phyloP scores from a whole-genome alignment of 2,329 filamentous ascomycete species.

The Gaeumannomyces tritici region DNA sequence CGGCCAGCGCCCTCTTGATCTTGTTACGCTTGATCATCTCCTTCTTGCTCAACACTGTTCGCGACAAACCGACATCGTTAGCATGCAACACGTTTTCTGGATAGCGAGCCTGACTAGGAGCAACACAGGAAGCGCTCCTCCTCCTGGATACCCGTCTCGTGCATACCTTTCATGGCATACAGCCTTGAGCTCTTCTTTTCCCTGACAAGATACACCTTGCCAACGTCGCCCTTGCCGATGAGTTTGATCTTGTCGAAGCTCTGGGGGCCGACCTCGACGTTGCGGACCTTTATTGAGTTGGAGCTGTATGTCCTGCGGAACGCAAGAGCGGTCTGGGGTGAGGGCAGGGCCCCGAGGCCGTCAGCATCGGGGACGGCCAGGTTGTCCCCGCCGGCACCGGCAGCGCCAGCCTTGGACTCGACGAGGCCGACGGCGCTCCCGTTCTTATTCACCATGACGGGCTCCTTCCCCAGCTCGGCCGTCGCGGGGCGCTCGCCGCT shows the following conservation, averaged over 20 bases:
- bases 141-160: not conserved
- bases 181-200: slow-evolving; percentile 95
- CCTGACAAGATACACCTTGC: slow-evolving; percentile 93
- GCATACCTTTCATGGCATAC: slow-evolving; percentile 95
- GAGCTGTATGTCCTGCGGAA: slow-evolving; percentile 97
- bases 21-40: slow-evolving; percentile 99
- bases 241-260: slow-evolving; percentile 99
- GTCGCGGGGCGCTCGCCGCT: slow-evolving; percentile 66
- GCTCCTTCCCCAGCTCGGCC: slow-evolving; percentile 78
- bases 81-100: not conserved
- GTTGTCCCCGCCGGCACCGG: slow-evolving; percentile 20
- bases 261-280: slow-evolving; percentile 88
- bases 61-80: not conserved
- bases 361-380: slow-evolving; percentile 36
- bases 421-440: slow-evolving; percentile 34
- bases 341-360: slow-evolving; percentile 53
- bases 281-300: slow-evolving; percentile 96
- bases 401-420: slow-evolving; percentile 30
- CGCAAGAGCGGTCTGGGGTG: slow-evolving; percentile 59
- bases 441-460: slow-evolving; percentile 51
- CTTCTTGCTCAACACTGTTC: slow-evolving; percentile 89
- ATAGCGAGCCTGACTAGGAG: not conserved
- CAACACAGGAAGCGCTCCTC: not conserved
- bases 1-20: slow-evolving; percentile 94
- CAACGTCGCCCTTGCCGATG: slow-evolving; percentile 97